These are phyloP conservation scores for Nicotiana tabacum DNA, from an alignment of 257 asterid genomes.

Conservation along the genomic window DNA sequence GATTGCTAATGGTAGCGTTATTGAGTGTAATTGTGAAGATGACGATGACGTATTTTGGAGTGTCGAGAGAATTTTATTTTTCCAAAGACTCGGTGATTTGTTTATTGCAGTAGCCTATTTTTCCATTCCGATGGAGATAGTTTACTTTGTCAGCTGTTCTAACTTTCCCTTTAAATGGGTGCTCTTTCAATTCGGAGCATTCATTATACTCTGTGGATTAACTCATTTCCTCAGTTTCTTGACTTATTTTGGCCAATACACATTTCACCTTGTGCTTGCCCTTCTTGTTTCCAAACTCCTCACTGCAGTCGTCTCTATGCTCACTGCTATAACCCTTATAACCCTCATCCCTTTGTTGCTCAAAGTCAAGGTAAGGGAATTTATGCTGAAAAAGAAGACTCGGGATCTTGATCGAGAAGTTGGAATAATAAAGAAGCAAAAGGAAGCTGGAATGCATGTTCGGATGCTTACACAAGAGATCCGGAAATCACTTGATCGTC, in stretches of 20 bases:
- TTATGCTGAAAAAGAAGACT: conserved; percentile 70
- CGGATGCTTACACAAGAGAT: conserved; percentile 94
- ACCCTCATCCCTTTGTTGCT: conserved; percentile 78
- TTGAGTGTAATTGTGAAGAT: conserved; percentile 72
- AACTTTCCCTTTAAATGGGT: conserved; percentile 90
- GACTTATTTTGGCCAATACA: conserved; percentile 86
- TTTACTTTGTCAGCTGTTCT: conserved; percentile 80
- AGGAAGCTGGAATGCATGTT: conserved; percentile 79
- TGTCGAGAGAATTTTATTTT: conserved; percentile 50
- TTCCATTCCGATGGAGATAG: conserved; percentile 90
- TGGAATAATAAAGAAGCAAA: conserved; percentile 57
- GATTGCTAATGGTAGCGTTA: conserved; percentile 37
- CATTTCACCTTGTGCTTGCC: conserved; percentile 79
- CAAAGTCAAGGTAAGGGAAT: conserved; percentile 70
- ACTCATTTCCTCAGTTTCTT: conserved; percentile 88
- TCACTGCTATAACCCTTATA: conserved; percentile 76
- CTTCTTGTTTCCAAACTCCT: conserved; percentile 73
- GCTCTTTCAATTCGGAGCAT: conserved; percentile 71
- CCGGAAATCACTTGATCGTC: conserved; percentile 85
- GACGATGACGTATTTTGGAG: conserved; percentile 70
- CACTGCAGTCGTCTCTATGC: conserved; percentile 80
- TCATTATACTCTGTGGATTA: conserved; percentile 92
- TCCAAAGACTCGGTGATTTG: conserved; percentile 78
- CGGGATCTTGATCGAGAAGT: conserved; percentile 89
- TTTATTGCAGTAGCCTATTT: conserved; percentile 92